A percentile compares a stretch with the other conserved stretches of the same genome.
Evolutionary conservation across 495 filamentous ascomycete species (phyloP).

Genomic region (Trichoderma asperelloides): DNA sequence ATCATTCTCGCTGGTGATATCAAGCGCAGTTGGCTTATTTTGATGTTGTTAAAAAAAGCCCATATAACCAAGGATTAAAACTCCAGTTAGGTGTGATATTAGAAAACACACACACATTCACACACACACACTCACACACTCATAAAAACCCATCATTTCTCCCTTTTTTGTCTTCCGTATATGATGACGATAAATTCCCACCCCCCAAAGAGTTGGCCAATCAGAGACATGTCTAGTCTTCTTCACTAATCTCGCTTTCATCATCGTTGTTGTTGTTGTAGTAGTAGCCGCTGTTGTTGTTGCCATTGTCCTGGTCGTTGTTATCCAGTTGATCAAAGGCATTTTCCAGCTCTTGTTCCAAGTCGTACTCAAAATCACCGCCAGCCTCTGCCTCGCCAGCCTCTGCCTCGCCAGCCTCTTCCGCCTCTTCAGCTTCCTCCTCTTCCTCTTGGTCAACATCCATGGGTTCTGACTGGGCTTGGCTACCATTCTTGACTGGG

Average conservation of each 20-base stretch:
- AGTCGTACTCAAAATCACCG: constrained; percentile 24
- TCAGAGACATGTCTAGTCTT: constrained; percentile 18
- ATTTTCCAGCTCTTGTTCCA: constrained; percentile 26
- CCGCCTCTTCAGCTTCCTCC: constrained; percentile 24
- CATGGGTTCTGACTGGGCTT: constrained; percentile 4
- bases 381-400: constrained; percentile 22
- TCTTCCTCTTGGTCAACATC: constrained; percentile 20
- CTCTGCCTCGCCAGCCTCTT: constrained; percentile 27
- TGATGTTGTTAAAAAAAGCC: background rate
- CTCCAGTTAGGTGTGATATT: background rate
- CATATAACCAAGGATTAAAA: background rate
- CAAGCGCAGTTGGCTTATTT: background rate
- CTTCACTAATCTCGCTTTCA: constrained; percentile 33
- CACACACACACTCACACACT: no score
- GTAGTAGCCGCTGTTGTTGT: constrained; percentile 19
- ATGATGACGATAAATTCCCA: background rate
- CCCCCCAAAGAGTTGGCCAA: background rate
- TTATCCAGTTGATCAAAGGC: constrained; percentile 19
- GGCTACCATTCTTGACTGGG: constrained; percentile 4
- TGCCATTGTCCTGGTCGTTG: constrained; percentile 17
- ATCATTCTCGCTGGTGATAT: constrained; percentile 1
- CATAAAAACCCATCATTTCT: no score
- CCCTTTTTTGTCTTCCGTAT: background rate
- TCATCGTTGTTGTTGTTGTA: constrained; percentile 17
- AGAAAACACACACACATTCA: no score